These are phyloP conservation scores for Xanthoparmelia taractica DNA, from an alignment of 495 filamentous ascomycete species.

Conservation along the genomic window DNA sequence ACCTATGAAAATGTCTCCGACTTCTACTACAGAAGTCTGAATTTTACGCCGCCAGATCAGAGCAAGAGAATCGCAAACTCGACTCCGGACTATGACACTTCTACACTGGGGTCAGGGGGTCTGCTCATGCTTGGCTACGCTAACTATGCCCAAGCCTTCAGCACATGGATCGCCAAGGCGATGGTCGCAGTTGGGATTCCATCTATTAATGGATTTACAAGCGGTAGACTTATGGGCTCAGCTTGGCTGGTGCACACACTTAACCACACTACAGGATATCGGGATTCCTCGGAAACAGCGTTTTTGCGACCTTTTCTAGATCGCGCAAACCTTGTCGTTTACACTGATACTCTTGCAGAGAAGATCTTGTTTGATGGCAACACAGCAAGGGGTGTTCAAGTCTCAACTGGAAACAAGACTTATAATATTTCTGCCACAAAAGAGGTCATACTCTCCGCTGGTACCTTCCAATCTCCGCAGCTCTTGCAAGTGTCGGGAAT, in stretches of 20 bases:
- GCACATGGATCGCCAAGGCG: conserved; percentile 31
- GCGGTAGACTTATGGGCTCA: conserved; percentile 29
- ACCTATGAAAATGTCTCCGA: too few species aligned
- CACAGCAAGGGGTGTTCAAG: conserved; percentile 12
- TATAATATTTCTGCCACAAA: conserved; percentile 40
- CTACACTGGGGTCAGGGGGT: too few species aligned
- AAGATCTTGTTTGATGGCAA: conserved; percentile 14
- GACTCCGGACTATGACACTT: too few species aligned
- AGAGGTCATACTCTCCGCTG: conserved; percentile 53
- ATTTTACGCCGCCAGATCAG: too few species aligned
- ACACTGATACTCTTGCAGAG: conserved; percentile 14
- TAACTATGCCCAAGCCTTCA: conserved; percentile 41
- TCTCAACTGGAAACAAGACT: conserved; percentile 21
- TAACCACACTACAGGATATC: conserved; percentile 12
- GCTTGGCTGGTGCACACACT: conserved; percentile 16
- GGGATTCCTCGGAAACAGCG: conserved; percentile 24
- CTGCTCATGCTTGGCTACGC: conserved; percentile 9
- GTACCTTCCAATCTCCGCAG: conserved; percentile 48
- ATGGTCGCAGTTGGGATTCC: conserved; percentile 32
- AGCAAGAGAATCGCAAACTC: too few species aligned
- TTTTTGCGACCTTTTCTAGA: conserved; percentile 23
- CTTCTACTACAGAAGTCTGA: too few species aligned
- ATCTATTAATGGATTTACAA: conserved; percentile 29
- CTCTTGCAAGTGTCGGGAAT: conserved; percentile 57
- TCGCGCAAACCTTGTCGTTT: conserved; percentile 9